Evolutionary conservation across 352 stramenopile genomes (phyloP).

Genomic region (Stephanocyclus meneghinianus): DNA sequence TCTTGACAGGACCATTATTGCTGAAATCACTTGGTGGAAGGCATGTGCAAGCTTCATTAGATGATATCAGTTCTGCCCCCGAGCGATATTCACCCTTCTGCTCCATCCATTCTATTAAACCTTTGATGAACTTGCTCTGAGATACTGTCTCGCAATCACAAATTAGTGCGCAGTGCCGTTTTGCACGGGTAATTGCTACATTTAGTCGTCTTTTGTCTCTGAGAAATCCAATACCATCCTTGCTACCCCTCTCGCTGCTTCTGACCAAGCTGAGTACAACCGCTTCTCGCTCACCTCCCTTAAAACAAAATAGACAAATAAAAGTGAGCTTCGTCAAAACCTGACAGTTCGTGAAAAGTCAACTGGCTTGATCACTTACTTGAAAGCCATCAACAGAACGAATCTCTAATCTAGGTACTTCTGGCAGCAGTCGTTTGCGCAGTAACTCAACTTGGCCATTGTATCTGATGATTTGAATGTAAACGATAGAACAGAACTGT

Average conservation of each 20-base stretch:
- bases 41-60: background rate
- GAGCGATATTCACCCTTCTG: conserved; percentile 88
- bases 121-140: conserved; percentile 88
- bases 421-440: conserved; percentile 85
- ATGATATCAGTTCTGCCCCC: conserved; percentile 58
- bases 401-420: conserved; percentile 83
- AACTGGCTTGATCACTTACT: background rate
- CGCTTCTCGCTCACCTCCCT: conserved; percentile 94
- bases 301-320: background rate
- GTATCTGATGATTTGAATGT: conserved; percentile 74
- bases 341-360: background rate
- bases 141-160: conserved; percentile 93
- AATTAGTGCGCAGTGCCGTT: conserved; percentile 92
- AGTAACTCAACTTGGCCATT: conserved; percentile 95
- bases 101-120: conserved; percentile 91
- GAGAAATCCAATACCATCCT: conserved; percentile 91
- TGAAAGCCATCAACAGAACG: conserved; percentile 96
- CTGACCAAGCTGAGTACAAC: conserved; percentile 98
- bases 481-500: background rate
- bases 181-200: conserved; percentile 93
- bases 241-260: conserved; percentile 85
- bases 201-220: conserved; percentile 95
- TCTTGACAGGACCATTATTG: background rate
- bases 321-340: background rate
- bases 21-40: background rate